A percentile compares a stretch with the other conserved stretches of the same genome.
Evolutionary conservation across 805 yeast species (phyloP).

Genomic region (Cyberlindnera mrakii): DNA sequence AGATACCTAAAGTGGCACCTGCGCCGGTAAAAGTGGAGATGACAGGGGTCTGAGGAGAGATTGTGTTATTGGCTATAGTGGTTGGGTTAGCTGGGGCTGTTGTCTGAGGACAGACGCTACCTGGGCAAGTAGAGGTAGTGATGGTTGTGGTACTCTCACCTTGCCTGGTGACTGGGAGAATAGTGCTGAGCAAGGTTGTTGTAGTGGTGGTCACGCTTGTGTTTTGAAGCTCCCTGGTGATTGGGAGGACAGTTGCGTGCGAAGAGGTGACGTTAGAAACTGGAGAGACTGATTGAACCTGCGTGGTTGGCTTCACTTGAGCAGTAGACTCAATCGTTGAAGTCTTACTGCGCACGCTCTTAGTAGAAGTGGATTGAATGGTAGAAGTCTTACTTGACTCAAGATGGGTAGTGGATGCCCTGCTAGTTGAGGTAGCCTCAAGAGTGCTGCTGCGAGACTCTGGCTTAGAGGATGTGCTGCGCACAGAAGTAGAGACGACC

Average conservation of each 20-base stretch:
- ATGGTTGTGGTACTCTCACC: not conserved
- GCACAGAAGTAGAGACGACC: slow-evolving; percentile 1
- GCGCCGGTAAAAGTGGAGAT: slow-evolving; percentile 7
- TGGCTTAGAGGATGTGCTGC: not conserved
- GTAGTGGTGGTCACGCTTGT: not conserved
- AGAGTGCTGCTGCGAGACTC: no score
- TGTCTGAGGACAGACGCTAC: not conserved
- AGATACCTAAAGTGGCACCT: slow-evolving; percentile 3
- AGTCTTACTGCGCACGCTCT: no score
- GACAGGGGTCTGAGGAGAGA: slow-evolving; percentile 1
- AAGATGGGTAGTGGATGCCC: no score
- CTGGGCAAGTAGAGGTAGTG: not conserved
- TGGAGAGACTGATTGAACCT: no score
- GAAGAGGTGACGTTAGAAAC: no score
- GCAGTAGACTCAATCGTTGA: no score
- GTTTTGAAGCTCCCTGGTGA: no score
- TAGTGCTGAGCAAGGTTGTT: not conserved
- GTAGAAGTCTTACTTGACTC: no score
- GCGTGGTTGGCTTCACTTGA: no score
- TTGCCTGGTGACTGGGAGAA: not conserved
- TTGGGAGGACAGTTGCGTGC: no score
- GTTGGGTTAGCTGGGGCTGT: not conserved
- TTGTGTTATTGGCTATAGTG: not conserved
- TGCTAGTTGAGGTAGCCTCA: no score
- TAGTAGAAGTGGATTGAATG: no score